A percentile compares a stretch with the other conserved stretches of the same genome.
These are phyloP conservation scores for Suhomyces kilbournensis DNA, from an alignment of 805 yeast species.

Conservation along the genomic window DNA sequence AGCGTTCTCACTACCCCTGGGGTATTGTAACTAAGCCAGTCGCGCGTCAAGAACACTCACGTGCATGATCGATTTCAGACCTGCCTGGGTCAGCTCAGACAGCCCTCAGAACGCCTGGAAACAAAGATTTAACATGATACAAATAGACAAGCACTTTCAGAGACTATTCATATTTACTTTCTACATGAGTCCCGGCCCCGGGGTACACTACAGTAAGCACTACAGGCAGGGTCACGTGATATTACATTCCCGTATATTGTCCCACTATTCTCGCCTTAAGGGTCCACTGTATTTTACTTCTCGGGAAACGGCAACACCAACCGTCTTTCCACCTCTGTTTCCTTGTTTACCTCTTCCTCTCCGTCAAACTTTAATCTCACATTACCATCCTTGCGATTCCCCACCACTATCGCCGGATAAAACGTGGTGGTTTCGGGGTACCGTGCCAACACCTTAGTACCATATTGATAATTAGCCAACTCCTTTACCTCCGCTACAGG, in stretches of 20 bases:
- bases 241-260: no score
- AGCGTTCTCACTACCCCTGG: not conserved
- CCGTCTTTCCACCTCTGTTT: slow-evolving; percentile 85
- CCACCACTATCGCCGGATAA: slow-evolving; percentile 89
- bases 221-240: not conserved
- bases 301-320: slow-evolving; percentile 74
- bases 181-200: not conserved
- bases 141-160: no score
- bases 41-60: not conserved
- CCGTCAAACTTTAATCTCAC: slow-evolving; percentile 89
- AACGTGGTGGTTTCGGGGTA: slow-evolving; percentile 98
- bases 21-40: not conserved
- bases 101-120: not conserved
- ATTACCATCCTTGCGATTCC: slow-evolving; percentile 67
- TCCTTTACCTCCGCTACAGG: slow-evolving; percentile 41
- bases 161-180: no score
- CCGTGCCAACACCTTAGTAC: slow-evolving; percentile 82
- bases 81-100: not conserved
- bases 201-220: not conserved
- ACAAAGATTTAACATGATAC: no score
- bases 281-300: not conserved
- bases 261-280: no score
- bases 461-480: slow-evolving; percentile 60
- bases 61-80: not conserved
- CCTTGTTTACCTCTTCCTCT: slow-evolving; percentile 94